Percentiles rank a stretch among this genome's conserved stretches.
Conservation (phyloP, 345 rosid genomes). For the Corymbia maculata region DNA sequence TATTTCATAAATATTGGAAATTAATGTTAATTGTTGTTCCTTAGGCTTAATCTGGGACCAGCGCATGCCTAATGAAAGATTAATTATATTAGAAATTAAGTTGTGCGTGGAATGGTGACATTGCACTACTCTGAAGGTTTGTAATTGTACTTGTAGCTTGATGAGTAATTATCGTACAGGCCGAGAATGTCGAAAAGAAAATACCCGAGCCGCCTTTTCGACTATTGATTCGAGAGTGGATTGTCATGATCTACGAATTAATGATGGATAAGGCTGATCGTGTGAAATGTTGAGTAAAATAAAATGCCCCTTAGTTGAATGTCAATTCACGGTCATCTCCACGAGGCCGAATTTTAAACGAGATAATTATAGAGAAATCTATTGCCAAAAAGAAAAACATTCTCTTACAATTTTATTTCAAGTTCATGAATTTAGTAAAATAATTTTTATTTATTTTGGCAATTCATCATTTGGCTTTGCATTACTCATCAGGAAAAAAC, state of each 20-base stretch:
- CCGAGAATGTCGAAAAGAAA: background rate
- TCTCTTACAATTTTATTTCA: background rate
- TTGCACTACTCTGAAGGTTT: background rate
- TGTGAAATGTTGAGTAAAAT: background rate
- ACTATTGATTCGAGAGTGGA: background rate
- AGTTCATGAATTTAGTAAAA: background rate
- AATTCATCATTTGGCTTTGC: background rate
- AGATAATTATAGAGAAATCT: background rate
- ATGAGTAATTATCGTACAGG: background rate
- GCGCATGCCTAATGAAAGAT: background rate
- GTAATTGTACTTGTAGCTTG: background rate
- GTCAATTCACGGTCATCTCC: background rate
- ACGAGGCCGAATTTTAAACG: background rate
- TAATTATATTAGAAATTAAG: background rate
- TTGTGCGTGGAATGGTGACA: background rate
- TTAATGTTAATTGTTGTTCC: background rate
- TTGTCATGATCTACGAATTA: background rate
- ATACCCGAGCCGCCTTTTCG: background rate
- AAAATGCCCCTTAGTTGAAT: background rate
- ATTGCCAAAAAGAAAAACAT: background rate
- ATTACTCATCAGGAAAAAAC: background rate
- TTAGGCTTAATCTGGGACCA: background rate
- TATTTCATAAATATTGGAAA: background rate
- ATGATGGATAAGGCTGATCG: background rate
- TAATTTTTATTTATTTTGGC: background rate